Evolutionary conservation across 2,329 filamentous ascomycete genomes (phyloP), one percentile per base, ranked within the genome.

Genomic region (Corinectria fuckeliana): DNA sequence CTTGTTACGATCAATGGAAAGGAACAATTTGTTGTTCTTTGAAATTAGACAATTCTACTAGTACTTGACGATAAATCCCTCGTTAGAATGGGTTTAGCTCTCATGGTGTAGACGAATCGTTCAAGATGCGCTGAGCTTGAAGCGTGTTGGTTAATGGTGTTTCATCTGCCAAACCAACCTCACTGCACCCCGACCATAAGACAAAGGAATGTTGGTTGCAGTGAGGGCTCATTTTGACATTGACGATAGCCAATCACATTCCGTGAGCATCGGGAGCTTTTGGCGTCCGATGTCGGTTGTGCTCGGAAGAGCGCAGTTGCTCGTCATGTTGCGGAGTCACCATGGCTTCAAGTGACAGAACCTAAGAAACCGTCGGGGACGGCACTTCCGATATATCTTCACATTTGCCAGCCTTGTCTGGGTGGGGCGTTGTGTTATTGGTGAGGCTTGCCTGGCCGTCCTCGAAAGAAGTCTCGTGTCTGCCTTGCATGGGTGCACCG

Each of bases 371-470:
- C 16, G 26, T 32, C 7, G 26, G 44, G 21, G 11, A 16, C 18
- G 18, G 7, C 32, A 18, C n/a, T n/a, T n/a, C n/a, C n/a, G n/a
- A n/a, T n/a, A n/a, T 7, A 11, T 21, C 21, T 23, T 54, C 13
- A 28, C 32, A 45, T 45, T 38, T 4, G n/a, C 39, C 39, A 55
- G 56, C 56, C 50, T 59, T 21, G 45, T 21, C 10, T 3, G 38
- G 47, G 36, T 10, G 23, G 23, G 48, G 30, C 20, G 21, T 30
- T 30, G 18, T 9, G 25, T 20, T 47, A 26, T 28, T 59, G 50
- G 32, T 25, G 28, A 59, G 50, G 50, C 50, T 20, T 13, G 28
- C 30, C 23, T n/a, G n/a, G 32, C n/a, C 41, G 9, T 42, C 14
- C 16, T 54, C 16, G 13, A 38, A n/a, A 54, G 11, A n/a, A 39